These are phyloP conservation scores for Saxispiralis lemnorum DNA, from an alignment of 495 filamentous ascomycete genomes.

Conservation along the genomic window DNA sequence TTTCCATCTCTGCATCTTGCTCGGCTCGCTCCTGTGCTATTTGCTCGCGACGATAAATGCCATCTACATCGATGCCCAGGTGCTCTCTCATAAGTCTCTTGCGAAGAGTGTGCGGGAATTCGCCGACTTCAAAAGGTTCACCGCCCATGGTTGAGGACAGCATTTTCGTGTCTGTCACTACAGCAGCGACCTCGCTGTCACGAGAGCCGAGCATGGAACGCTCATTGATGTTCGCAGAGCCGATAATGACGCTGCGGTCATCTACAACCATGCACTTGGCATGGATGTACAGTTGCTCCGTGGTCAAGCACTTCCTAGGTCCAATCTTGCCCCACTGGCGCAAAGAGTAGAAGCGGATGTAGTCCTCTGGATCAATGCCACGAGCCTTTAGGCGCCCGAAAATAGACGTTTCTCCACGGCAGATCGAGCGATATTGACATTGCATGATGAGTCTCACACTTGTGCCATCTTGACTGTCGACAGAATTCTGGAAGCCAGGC, in stretches of 20 bases:
- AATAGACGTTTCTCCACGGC: slow-evolving; percentile 80
- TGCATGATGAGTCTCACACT: slow-evolving; percentile 93
- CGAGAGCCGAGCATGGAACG: slow-evolving; percentile 82
- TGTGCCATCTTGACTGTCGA: slow-evolving; percentile 81
- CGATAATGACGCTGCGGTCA: slow-evolving; percentile 83
- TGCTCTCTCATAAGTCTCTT: slow-evolving; percentile 95
- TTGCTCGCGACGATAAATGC: slow-evolving; percentile 35
- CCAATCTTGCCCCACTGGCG: slow-evolving; percentile 88
- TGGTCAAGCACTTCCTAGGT: slow-evolving; percentile 61
- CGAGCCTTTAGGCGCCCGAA: slow-evolving; percentile 66
- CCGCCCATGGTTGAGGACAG: slow-evolving; percentile 84
- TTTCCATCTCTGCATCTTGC: slow-evolving; percentile 16
- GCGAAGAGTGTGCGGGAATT: slow-evolving; percentile 82
- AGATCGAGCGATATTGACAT: slow-evolving; percentile 94
- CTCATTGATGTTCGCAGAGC: slow-evolving; percentile 98
- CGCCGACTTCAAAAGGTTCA: slow-evolving; percentile 68
- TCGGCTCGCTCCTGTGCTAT: slow-evolving; percentile 30
- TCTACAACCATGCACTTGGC: slow-evolving; percentile 96
- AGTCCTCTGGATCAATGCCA: slow-evolving; percentile 90
- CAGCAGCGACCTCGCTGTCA: slow-evolving; percentile 80
- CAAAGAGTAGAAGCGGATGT: slow-evolving; percentile 86
- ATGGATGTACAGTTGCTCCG: slow-evolving; percentile 96
- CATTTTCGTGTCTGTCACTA: slow-evolving; percentile 89
- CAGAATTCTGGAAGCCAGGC: slow-evolving; percentile 95
- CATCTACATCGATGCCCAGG: slow-evolving; percentile 85